These are phyloP conservation scores for Mycena albidolilacea DNA, from an alignment of 768 basidiomycete species.

Conservation along the genomic window DNA sequence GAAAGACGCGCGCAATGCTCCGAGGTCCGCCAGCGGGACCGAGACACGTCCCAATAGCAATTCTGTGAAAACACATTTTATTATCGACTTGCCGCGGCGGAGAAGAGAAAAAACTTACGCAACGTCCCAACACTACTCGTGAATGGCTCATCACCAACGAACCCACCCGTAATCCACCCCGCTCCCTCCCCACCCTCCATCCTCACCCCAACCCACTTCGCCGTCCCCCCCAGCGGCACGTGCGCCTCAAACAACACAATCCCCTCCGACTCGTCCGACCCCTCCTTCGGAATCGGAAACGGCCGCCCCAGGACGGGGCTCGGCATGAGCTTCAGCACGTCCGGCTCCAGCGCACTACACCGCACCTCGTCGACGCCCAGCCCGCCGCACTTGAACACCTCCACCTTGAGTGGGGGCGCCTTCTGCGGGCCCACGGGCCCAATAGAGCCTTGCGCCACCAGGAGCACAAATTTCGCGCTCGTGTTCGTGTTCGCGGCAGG, in stretches of 20 bases:
- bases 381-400: constrained; percentile 62
- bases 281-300: constrained; percentile 80
- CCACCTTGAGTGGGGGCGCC: constrained; percentile 59
- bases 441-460: constrained; percentile 75
- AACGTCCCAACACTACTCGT: constrained; percentile 52
- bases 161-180: constrained; percentile 76
- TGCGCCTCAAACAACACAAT: constrained; percentile 74
- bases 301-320: constrained; percentile 64
- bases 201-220: constrained; percentile 66
- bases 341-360: constrained; percentile 63
- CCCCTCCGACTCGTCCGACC: constrained; percentile 83
- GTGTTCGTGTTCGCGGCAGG: constrained; percentile 17
- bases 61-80: constrained; percentile 48
- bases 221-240: constrained; percentile 43
- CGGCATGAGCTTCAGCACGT: constrained; percentile 73
- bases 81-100: constrained; percentile 20
- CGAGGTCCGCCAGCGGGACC: constrained; percentile 51
- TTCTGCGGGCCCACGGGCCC: constrained; percentile 65
- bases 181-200: constrained; percentile 64
- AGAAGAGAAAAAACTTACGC: constrained; percentile 56
- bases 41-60: constrained; percentile 53
- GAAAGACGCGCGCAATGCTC: constrained; percentile 60
- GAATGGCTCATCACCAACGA: constrained; percentile 54
- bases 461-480: constrained; percentile 61
- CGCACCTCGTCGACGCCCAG: constrained; percentile 20